Evolutionary conservation across 306 rosid species (phyloP), one percentile per base, ranked within the genome.

Genomic region (Ochetophila trinervis): DNA sequence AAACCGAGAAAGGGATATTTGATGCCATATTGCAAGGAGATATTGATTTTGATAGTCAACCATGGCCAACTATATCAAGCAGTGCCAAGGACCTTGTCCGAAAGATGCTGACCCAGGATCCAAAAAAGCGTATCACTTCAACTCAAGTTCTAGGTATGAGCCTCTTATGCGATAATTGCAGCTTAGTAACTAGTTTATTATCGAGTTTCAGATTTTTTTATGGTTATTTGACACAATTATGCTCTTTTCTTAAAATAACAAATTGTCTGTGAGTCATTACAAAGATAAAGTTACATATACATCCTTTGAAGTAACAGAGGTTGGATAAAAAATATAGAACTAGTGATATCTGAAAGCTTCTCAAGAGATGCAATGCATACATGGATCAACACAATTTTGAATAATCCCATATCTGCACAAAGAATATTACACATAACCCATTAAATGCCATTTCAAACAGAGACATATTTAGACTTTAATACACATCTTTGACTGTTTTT

Each of bases 41-140:
- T 60, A 82, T 89, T 40, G 98, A 92, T 66, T 92, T 92, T 76
- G 87, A 77, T 18, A 85, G 86, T 68, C 47, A 60, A 5, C 98
- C 98, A 1, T 92, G 95, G 98, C 95, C 96, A 53, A 70, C 83
- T 74, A 89, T 91, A 66, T 89, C 98, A 56, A 27, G 15, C 72
- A 75, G 87, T 79, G 98, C 98, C 45, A 91, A 91, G 87, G 96
- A 91, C 80, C 88, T 91, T 49, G 83, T 91, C 57, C 63, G 73
- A 68, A 83, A 63, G 51, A 91, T 91, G 98, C 83, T 91, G 60
- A 87, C 74, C 23, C 88, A 71, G 74, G 96, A 91, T 62, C 95
- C 98, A 24, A 88, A 83, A 72, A 89, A 80, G 63, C 82, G 98
- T 57, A 82, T 89, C 35, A 91, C 95, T 20, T 60, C 96, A 0